phyloP scores from a whole-genome alignment of 352 stramenopile species.

The Globisporangium okanoganense region DNA sequence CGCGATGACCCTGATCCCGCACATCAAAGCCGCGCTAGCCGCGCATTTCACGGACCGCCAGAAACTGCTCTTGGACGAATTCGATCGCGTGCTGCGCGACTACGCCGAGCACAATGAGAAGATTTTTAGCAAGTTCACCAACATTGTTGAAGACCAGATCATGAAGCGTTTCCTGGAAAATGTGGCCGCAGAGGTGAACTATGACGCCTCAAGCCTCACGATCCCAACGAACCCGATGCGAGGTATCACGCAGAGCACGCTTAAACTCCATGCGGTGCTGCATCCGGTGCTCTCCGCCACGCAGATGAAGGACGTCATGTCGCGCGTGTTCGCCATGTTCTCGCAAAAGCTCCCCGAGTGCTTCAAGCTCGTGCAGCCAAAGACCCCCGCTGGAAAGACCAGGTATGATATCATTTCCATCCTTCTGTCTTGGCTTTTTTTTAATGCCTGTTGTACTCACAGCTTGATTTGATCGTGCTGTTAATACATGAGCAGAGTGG shows the following conservation, averaged over 20 bases:
- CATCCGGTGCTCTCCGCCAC: constrained; percentile 89
- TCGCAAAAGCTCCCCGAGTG: constrained; percentile 86
- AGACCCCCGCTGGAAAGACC: constrained; percentile 65
- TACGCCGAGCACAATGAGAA: constrained; percentile 97
- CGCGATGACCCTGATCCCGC: constrained; percentile 91
- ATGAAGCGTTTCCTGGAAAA: constrained; percentile 91
- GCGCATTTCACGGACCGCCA: constrained; percentile 93
- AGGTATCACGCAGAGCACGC: constrained; percentile 92
- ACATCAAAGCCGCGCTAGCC: constrained; percentile 94
- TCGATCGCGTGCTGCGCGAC: constrained; percentile 94
- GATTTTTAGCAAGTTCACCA: constrained; percentile 97
- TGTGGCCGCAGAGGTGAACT: constrained; percentile 67
- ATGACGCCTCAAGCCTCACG: constrained; percentile 51
- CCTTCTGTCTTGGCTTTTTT: background rate
- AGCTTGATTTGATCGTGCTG: background rate
- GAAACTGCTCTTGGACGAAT: constrained; percentile 93
- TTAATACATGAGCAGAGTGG: constrained; percentile 47
- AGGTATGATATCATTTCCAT: constrained; percentile 39
- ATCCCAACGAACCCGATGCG: constrained; percentile 85
- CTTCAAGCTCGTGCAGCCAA: constrained; percentile 83
- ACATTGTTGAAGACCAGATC: constrained; percentile 95
- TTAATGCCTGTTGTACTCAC: background rate
- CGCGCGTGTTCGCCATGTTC: constrained; percentile 86
- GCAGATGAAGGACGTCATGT: constrained; percentile 96
- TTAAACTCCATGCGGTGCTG: constrained; percentile 95